These are phyloP conservation scores for Astrephomene gubernaculifera DNA, from an alignment of 139 green algal genomes.

Conservation along the genomic window DNA sequence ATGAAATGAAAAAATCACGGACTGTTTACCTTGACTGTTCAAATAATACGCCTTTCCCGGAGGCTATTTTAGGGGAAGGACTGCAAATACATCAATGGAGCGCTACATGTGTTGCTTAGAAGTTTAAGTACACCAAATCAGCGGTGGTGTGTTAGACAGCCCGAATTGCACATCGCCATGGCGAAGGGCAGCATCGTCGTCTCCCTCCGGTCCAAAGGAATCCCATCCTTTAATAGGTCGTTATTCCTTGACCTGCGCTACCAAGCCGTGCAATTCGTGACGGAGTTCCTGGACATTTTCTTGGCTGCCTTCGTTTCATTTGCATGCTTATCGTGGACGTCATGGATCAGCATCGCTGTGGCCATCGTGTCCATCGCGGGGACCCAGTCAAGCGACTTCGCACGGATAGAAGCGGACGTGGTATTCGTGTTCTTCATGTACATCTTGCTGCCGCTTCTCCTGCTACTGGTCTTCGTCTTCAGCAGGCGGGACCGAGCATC, in stretches of 20 bases:
- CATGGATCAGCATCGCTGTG: slow-evolving; percentile 45
- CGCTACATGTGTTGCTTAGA: too few relatives aligned
- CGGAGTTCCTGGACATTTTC: slow-evolving; percentile 49
- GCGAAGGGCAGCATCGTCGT: slow-evolving; percentile 47
- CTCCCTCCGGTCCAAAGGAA: slow-evolving; percentile 42
- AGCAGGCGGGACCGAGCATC: background rate
- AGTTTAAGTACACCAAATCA: too few relatives aligned
- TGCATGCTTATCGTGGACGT: slow-evolving; percentile 40
- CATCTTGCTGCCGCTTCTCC: slow-evolving; percentile 31
- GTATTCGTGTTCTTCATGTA: slow-evolving; percentile 31
- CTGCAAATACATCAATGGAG: too few relatives aligned
- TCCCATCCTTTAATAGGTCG: slow-evolving; percentile 31
- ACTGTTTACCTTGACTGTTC: too few relatives aligned
- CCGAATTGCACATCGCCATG: too few relatives aligned
- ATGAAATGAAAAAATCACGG: too few relatives aligned
- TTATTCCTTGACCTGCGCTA: slow-evolving; percentile 31
- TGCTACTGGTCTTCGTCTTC: slow-evolving; percentile 6
- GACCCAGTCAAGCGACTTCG: background rate
- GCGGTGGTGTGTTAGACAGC: too few relatives aligned
- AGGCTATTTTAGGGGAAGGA: too few relatives aligned
- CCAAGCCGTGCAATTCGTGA: slow-evolving; percentile 38
- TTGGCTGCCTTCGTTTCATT: slow-evolving; percentile 12
- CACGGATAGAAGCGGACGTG: background rate
- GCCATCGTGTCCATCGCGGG: slow-evolving; percentile 33
- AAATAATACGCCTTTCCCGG: too few relatives aligned